Evolutionary conservation across 1,284 basidiomycete genomes (phyloP), one percentile per base, ranked within the genome.

Genomic region (Sphaerobolus stellatus): DNA sequence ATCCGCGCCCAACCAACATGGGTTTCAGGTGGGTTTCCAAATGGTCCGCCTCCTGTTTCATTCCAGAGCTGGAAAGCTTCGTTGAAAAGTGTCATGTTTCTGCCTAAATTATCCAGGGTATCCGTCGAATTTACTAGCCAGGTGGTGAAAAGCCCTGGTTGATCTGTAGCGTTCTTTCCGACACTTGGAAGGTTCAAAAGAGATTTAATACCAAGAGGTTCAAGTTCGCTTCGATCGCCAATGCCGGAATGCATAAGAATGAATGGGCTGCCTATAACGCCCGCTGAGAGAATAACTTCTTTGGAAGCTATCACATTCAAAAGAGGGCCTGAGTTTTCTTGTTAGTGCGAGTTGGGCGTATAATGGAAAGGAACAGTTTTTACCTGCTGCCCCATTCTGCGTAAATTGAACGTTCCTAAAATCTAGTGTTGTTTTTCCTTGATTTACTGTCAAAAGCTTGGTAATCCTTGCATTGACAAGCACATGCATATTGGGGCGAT

Each of bases 401-500:
- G n/a, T 14, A 14, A 33, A 22, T 30, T 29, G 22, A 48, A 30
- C 20, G 30, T 18, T 33, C 16, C 46, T 11, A 13, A 48, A 20
- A 14, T 3, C 11, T 16, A 48, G 22, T 29, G 46, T 29, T 25
- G 18, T 20, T 18, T 28, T 53, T 11, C 57, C 47, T 27, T 38
- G 36, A n/a, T 46, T 54, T 5, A n/a, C n/a, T n/a, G 36, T 24
- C 40, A 56, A 20, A 30, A 61, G 24, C n/a, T 47, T 50, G 2
- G 69, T 73, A 5, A 74, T 77, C 24, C 69, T 70, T 2, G 74
- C 69, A 45, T 76, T 68, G 22, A 77, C 56, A 1, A 78, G 63
- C 27, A 80, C 66, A 50, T 76, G 71, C 3, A 80, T 56, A 58
- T 79, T 80, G 5, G 66, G 58, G 9, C 75, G 61, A 33, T 58